Evolutionary conservation across 2,329 filamentous ascomycete genomes (phyloP), one percentile per base, ranked within the genome.

Genomic region (Rasamsonia emersonii): DNA sequence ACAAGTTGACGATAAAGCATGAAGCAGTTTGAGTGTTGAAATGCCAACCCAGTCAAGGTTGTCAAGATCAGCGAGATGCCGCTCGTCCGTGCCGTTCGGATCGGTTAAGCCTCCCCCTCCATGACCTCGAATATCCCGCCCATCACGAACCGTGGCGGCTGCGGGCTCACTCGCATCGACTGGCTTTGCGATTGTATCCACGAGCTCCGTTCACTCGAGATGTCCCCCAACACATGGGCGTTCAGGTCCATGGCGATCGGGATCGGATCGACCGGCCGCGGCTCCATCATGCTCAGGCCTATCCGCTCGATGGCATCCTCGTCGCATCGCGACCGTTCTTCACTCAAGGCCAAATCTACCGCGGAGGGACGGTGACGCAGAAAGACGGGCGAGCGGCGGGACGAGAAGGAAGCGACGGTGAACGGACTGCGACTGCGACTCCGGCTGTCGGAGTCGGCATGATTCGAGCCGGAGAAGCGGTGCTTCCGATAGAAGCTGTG

Each of bases 101-200:
- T n/a, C n/a, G n/a, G n/a, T 46, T 33, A 64, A 28, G 51, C 53
- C 14, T 43, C 40, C 9, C 58, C 60, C 37, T 65, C 63, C 60
- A 67, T 59, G 18, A 66, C 60, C 45, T 66, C 63, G 35, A 64
- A 60, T 19, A 67, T 67, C 6, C 63, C 63, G 10, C 62, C 62
- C 55, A 67, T 59, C 15, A 66, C 61, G 39, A 59, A 61, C 11
- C 51, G 45, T 11, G 58, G 58, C 39, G 51, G 51, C 21, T 39
- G 40, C 5, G 37, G 16, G 16, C 37, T 34, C 9, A 37, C 37
- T 9, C 31, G 17, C 21, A 32, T 16, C 18, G 35, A 28, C 31
- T 37, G 28, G 18, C 32, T 29, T 15, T 32, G 32, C 14, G 36
- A 38, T n/a, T 23, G 28, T 6, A 32, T 21, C 15, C 27, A 32